Conservation (phyloP, 2,329 filamentous ascomycete species). For the Colletotrichum filicis region DNA sequence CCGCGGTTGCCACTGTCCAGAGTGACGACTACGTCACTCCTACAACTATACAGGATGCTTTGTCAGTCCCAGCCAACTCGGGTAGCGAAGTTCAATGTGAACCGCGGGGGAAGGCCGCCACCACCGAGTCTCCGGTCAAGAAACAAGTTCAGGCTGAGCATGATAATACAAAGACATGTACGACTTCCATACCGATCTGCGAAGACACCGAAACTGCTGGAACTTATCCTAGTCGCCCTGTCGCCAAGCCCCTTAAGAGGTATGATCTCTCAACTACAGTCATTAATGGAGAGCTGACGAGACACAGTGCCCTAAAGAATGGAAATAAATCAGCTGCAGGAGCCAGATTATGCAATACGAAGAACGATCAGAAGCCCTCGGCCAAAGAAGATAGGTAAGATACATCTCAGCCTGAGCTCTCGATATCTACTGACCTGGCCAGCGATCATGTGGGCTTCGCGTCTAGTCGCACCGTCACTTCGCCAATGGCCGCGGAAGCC, state of each 20-base stretch:
- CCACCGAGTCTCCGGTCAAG: not conserved
- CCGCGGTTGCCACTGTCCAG: conserved; percentile 46
- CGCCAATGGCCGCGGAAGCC: conserved; percentile 10
- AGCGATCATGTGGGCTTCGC: not conserved
- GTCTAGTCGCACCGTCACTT: not conserved
- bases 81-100: not conserved
- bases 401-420: not conserved
- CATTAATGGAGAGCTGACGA: not conserved
- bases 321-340: not conserved
- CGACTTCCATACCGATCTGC: not conserved
- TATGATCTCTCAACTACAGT: not conserved
- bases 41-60: not conserved
- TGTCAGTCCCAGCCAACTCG: not conserved
- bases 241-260: conserved; percentile 13
- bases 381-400: not conserved
- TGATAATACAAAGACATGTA: not conserved
- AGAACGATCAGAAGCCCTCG: no score
- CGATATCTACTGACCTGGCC: not conserved
- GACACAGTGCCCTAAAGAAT: conserved; percentile 17
- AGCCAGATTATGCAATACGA: not conserved
- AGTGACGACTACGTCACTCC: conserved; percentile 47
- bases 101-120: not conserved
- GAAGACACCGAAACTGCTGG: not conserved
- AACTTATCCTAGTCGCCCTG: not conserved
- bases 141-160: not conserved